Base-by-base conservation (phyloP, 2,329 filamentous ascomycete species). In the Bretziella fagacearum region DNA sequence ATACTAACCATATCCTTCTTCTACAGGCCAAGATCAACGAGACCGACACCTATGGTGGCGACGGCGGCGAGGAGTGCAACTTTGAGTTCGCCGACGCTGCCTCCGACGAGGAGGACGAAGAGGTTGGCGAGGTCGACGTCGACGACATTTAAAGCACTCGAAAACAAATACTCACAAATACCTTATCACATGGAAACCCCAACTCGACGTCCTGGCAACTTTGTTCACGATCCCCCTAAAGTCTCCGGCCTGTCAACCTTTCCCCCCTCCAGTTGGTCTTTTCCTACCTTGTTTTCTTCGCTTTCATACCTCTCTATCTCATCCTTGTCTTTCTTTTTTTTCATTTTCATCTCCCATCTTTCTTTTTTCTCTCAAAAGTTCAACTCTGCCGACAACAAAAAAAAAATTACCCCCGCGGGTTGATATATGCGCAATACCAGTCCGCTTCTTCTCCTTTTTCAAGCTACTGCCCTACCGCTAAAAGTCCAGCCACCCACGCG, bases 1-100 rank as follows among this genome's bases (percentile, higher is more conserved):
- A 26, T 8, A 26, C 32, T 46, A 20, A 41, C 37, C 15, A 13
- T 29, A 27, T 39, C 20, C 23, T 32, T 6, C 32, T 33, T 26
- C 26, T 40, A 30, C 22, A 51, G 49, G 91, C 91, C 63, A 96
- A 96, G 81, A 98, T 98, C 77, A 98, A 98, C 77, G 91, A 98
- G 77, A 94, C 86, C 54, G 91, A 96, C 66, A 93, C 85, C 41
- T 93, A 81, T 60, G 77, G 84, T 59, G 84, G 87, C 65, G 84
- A 87, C 64, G 87, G 86, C 65, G 82, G 93, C 63, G 89, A 91
- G 65, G 85, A 94, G 60, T 85, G 83, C 69, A 91, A 91, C 68
- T 94, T 98, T 72, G 91, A 96, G 70, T 96, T 96, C 71, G 91
- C 93, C 68, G 87, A 96, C 65, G 89, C 94, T 65, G 80, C 83